A percentile compares a stretch with the other conserved stretches of the same genome.
Evolutionary conservation across 208 protist species (phyloP).

Genomic region (Blechomonas ayalai): DNA sequence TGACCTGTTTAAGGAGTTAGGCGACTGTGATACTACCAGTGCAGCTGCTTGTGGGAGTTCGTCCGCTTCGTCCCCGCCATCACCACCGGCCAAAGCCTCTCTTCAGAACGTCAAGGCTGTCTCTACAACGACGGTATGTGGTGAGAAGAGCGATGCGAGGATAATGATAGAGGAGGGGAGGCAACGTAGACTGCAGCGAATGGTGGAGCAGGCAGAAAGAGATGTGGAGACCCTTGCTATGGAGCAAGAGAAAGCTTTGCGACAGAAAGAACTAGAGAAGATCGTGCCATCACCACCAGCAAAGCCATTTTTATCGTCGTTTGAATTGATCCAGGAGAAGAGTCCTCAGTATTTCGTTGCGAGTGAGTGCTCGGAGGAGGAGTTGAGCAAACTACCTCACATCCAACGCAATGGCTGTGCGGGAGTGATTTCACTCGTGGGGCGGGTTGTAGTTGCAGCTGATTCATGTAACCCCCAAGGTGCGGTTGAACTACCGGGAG

Average conservation of each 20-base stretch:
- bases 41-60: background rate
- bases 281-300: conserved; percentile 44
- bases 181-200: conserved; percentile 12
- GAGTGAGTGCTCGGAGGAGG: conserved; percentile 19
- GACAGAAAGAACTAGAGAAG: conserved; percentile 8
- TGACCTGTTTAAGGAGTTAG: conserved; percentile 20
- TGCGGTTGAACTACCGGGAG: background rate
- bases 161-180: conserved; percentile 14
- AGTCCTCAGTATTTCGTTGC: conserved; percentile 68
- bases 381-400: conserved; percentile 27
- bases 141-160: conserved; percentile 5
- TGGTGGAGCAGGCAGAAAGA: conserved; percentile 29
- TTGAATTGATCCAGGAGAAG: conserved; percentile 64
- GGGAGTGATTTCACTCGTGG: conserved; percentile 66
- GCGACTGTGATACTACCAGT: conserved; percentile 6
- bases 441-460: conserved; percentile 14
- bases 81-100: background rate
- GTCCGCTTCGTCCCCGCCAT: background rate
- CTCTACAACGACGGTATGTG: too few species aligned
- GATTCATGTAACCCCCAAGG: conserved; percentile 3
- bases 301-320: conserved; percentile 41
- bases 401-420: conserved; percentile 33
- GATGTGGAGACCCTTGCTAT: conserved; percentile 23
- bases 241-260: conserved; percentile 11
- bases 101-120: too few species aligned